Evolutionary conservation across 352 stramenopile species (phyloP), one percentile per base, ranked within the genome.

Genomic region (Globisporangium perplexum): DNA sequence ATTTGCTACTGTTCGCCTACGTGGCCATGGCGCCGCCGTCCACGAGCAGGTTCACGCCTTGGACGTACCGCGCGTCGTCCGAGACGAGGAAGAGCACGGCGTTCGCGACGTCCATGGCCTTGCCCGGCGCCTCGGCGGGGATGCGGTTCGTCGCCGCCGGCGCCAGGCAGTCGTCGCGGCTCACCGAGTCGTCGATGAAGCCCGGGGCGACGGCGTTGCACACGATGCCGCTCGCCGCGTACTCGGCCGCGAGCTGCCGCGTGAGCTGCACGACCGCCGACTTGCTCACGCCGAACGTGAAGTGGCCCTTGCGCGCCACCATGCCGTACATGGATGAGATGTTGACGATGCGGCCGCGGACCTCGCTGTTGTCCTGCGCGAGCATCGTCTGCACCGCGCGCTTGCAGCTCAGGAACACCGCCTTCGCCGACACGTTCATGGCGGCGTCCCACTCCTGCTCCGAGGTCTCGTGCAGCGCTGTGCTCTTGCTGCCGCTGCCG

Each of bases 391-490:
- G 62, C 23, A 89, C 54, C 11, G 72, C 75, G 38, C 75, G 74
- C 61, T 87, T 84, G 68, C 78, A 86, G 63, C 73, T 87, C 7
- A 87, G 56, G 53, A 89, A 87, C 7, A 82, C 74, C 0, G 72
- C 62, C 57, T 86, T 88, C 14, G 74, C 72, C 31, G 75, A 82
- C 18, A 85, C 67, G 44, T 73, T 75, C 60, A 89, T 70, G 35
- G 73, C 68, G 53, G 73, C 66, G 47, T 87, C 76, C 76, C 76
- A 86, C 22, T 66, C 63, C 1, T 68, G 59, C 33, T 67, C 64
- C 14, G 83, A 64, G 28, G 74, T 51, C 23, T 86, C 70, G 22
- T 71, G 63, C 15, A 86, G 58, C 38, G 61, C 24, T 10, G 33
- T 71, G 6, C 64, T 58, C 60, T 79, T 77, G 38, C 62, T 62